These are phyloP conservation scores for Penicillium glabrum DNA, from an alignment of 2,329 filamentous ascomycete species.

Conservation along the genomic window DNA sequence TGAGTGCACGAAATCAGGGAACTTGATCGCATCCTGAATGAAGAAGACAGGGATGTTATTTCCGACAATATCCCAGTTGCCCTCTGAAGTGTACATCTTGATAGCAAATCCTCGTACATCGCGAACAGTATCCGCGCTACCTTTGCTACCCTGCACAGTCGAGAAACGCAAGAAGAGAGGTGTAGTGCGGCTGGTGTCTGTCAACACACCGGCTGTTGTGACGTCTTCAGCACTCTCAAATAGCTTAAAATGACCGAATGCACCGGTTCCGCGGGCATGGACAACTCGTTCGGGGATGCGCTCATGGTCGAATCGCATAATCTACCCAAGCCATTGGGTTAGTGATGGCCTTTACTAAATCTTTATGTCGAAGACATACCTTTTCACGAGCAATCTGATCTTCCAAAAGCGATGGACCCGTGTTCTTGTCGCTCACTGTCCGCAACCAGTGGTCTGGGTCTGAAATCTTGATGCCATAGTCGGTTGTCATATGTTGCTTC, in stretches of 20 bases:
- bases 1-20: constrained; percentile 42
- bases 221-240: constrained; percentile 64
- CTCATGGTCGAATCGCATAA: constrained; percentile 71
- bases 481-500: constrained; percentile 67
- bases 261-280: constrained; percentile 64
- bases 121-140: constrained; percentile 78
- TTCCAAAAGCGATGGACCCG: constrained; percentile 68
- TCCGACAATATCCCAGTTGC: constrained; percentile 61
- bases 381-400: constrained; percentile 73
- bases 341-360: not conserved
- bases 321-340: constrained; percentile 26
- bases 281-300: constrained; percentile 69
- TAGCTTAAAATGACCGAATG: constrained; percentile 67
- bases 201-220: constrained; percentile 63
- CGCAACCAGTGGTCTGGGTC: constrained; percentile 79
- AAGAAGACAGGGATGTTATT: constrained; percentile 46
- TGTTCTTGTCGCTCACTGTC: constrained; percentile 60
- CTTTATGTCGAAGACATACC: constrained; percentile 42
- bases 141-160: constrained; percentile 71
- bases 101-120: constrained; percentile 79
- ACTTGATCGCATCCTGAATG: constrained; percentile 43
- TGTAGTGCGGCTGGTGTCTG: constrained; percentile 66
- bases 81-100: constrained; percentile 76
- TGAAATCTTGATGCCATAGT: constrained; percentile 71
- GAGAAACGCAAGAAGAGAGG: constrained; percentile 72